Conservation (phyloP, 371 early-diverging fungal genomes). For the Phascolomyces articulosus region DNA sequence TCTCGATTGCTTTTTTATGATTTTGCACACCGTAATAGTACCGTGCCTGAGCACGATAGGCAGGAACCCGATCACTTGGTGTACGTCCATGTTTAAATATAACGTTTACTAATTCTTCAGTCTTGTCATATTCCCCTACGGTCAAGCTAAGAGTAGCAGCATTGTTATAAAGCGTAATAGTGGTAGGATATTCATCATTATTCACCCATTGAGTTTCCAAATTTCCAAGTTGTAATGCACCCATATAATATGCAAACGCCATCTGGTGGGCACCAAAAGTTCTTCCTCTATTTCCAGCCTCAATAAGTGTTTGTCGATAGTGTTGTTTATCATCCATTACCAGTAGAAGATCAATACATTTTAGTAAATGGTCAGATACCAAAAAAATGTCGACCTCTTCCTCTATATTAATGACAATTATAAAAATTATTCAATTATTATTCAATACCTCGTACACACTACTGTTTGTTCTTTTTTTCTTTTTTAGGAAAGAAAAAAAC, state of each 20-base stretch:
- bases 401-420: neutral
- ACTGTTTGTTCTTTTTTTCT: no score
- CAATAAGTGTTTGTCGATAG: constrained; percentile 30
- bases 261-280: constrained; percentile 46
- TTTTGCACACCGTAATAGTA: constrained; percentile 38
- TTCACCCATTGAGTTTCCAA: constrained; percentile 19
- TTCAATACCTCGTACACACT: no score
- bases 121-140: constrained; percentile 36
- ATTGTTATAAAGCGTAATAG: constrained; percentile 34
- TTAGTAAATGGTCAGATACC: constrained; percentile 42
- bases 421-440: neutral
- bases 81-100: constrained; percentile 34
- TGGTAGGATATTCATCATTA: constrained; percentile 17
- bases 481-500: no score
- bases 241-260: constrained; percentile 37
- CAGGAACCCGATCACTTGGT: constrained; percentile 39
- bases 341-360: constrained; percentile 27
- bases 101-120: constrained; percentile 25
- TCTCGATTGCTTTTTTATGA: constrained; percentile 28
- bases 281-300: constrained; percentile 39
- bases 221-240: constrained; percentile 29
- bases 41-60: constrained; percentile 38
- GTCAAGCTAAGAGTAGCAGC: constrained; percentile 43
- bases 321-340: constrained; percentile 18
- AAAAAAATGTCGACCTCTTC: constrained; percentile 26